phyloP scores from a whole-genome alignment of 306 rosid species.

The Dicorynia guianensis region DNA sequence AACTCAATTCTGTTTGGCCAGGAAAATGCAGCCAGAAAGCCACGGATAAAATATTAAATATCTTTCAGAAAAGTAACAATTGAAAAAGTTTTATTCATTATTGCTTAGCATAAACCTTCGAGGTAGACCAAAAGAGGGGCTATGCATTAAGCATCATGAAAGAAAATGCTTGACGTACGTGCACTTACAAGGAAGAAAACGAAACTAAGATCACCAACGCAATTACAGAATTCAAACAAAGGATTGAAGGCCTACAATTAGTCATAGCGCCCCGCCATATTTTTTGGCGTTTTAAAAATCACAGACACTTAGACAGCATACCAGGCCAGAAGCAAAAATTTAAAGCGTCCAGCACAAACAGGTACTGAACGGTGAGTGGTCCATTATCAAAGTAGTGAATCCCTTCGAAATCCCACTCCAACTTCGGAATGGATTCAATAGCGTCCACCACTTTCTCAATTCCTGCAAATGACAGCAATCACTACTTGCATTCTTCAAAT shows the following conservation, averaged over 20 bases:
- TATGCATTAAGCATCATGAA: neutral
- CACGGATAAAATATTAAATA: neutral
- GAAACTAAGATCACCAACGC: neutral
- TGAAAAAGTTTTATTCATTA: neutral
- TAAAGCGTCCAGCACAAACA: conserved; percentile 85
- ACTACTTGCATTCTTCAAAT: neutral
- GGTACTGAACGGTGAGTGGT: conserved; percentile 91
- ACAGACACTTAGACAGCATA: conserved; percentile 11
- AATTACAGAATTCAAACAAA: too few relatives aligned
- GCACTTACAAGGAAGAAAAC: too few relatives aligned
- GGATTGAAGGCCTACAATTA: neutral
- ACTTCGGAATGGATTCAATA: conserved; percentile 79
- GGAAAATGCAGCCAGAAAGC: neutral
- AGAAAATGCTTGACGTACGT: too few relatives aligned
- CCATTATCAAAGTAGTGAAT: conserved; percentile 95
- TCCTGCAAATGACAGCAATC: conserved; percentile 52
- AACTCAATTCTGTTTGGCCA: conserved; percentile 10
- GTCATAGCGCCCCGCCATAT: neutral
- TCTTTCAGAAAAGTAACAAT: neutral
- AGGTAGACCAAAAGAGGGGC: conserved; percentile 30
- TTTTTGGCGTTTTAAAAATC: neutral
- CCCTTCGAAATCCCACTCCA: conserved; percentile 97
- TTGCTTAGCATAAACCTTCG: neutral
- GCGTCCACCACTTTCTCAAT: conserved; percentile 79
- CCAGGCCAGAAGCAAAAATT: conserved; percentile 99